Evolutionary conservation across 2,329 filamentous ascomycete species (phyloP).

Genomic region (Lachnellula hyalina): DNA sequence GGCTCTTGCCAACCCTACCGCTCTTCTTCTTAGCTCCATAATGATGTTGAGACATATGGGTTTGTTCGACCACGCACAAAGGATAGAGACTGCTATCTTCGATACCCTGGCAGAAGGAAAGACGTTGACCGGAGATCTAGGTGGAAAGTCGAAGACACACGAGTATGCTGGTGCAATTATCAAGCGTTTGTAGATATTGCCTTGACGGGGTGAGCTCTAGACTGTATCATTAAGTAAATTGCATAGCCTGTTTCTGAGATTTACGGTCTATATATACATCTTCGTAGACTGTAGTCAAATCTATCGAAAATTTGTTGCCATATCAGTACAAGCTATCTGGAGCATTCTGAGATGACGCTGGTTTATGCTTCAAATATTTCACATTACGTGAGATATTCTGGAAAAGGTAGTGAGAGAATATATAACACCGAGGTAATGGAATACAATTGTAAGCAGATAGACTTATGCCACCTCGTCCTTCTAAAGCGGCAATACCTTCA

Average conservation of each 20-base stretch:
- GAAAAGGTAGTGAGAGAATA: too few relatives aligned
- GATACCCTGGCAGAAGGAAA: conserved; percentile 94
- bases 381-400: too few relatives aligned
- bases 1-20: conserved; percentile 94
- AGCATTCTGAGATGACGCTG: too few relatives aligned
- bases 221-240: conserved; percentile 30
- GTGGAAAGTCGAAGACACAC: conserved; percentile 91
- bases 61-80: conserved; percentile 73
- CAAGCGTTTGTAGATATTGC: conserved; percentile 35
- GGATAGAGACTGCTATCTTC: conserved; percentile 94
- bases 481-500: too few relatives aligned
- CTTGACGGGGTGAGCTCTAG: conserved; percentile 21
- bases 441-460: neutral
- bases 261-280: neutral
- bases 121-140: conserved; percentile 90
- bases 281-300: too few relatives aligned
- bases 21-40: conserved; percentile 89
- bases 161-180: conserved; percentile 95
- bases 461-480: neutral
- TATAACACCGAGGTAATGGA: too few relatives aligned
- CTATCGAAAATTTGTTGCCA: neutral
- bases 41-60: conserved; percentile 99
- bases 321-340: neutral
- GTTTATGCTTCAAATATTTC: too few relatives aligned
- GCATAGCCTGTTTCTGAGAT: conserved; percentile 11